These are phyloP conservation scores for Annulohypoxylon nitens DNA, from an alignment of 495 filamentous ascomycete genomes.

Conservation along the genomic window DNA sequence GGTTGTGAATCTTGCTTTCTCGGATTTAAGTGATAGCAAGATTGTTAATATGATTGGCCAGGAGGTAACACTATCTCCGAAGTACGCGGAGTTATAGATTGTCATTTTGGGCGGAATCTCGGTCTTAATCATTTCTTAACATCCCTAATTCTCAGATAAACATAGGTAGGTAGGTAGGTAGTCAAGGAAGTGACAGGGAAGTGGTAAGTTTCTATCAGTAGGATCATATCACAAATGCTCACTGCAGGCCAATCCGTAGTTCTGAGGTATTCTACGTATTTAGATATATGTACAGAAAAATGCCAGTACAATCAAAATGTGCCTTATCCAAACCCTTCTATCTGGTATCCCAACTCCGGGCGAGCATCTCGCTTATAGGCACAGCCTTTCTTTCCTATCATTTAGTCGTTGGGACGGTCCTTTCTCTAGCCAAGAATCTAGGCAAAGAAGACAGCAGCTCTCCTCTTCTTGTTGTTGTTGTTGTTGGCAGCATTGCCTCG, in stretches of 20 bases:
- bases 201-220: too few species aligned
- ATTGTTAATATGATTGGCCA: neutral
- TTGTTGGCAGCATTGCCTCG: constrained; percentile 15
- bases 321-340: constrained; percentile 39
- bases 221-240: neutral
- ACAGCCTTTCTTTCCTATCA: constrained; percentile 22
- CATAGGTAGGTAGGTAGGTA: too few species aligned
- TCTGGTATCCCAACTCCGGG: constrained; percentile 35
- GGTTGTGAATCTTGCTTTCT: neutral
- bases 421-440: constrained; percentile 4
- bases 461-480: constrained; percentile 40
- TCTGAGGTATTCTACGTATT: constrained; percentile 33
- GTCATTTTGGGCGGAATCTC: too few species aligned
- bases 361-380: constrained; percentile 30
- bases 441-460: constrained; percentile 32
- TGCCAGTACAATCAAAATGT: constrained; percentile 33
- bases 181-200: too few species aligned
- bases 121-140: too few species aligned
- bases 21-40: constrained; percentile 25
- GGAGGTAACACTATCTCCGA: neutral
- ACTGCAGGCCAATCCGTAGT: constrained; percentile 12
- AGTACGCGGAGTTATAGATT: neutral
- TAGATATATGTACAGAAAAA: constrained; percentile 43
- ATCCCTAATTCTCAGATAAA: too few species aligned
- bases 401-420: neutral